Evolutionary conservation across 768 basidiomycete species (phyloP).

Genomic region (Leccinum rimulosum): DNA sequence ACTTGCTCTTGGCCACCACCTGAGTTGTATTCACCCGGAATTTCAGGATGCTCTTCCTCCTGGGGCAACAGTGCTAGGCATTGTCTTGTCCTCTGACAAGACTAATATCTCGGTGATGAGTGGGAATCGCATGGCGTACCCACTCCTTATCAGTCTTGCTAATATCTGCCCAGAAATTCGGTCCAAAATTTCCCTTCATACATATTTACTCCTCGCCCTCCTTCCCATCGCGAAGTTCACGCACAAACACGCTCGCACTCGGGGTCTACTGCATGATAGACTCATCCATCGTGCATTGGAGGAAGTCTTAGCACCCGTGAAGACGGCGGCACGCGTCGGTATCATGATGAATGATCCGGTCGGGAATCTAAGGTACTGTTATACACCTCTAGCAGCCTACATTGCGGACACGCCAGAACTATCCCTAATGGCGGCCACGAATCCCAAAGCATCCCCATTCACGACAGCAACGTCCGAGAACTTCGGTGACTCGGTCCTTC

Average conservation of each 20-base stretch:
- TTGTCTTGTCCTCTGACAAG: not conserved
- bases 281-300: conserved; percentile 27
- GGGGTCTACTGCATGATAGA: conserved; percentile 21
- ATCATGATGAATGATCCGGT: conserved; percentile 29
- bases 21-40: not conserved
- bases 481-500: conserved; percentile 19
- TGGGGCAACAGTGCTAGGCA: not conserved
- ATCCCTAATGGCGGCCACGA: conserved; percentile 24
- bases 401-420: conserved; percentile 36
- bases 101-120: not conserved
- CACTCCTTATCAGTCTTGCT: not conserved
- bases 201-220: conserved; percentile 15
- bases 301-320: conserved; percentile 29
- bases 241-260: not conserved
- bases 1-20: not conserved
- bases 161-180: not conserved
- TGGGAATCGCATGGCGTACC: not conserved
- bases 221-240: conserved; percentile 20
- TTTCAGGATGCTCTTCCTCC: not conserved
- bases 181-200: not conserved
- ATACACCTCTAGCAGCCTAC: conserved; percentile 29
- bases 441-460: conserved; percentile 32
- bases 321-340: conserved; percentile 28
- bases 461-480: conserved; percentile 30
- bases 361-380: conserved; percentile 18